A percentile compares a stretch with the other conserved stretches of the same genome.
These are phyloP conservation scores for Oidiodendron maius DNA, from an alignment of 495 filamentous ascomycete species.

Conservation along the genomic window DNA sequence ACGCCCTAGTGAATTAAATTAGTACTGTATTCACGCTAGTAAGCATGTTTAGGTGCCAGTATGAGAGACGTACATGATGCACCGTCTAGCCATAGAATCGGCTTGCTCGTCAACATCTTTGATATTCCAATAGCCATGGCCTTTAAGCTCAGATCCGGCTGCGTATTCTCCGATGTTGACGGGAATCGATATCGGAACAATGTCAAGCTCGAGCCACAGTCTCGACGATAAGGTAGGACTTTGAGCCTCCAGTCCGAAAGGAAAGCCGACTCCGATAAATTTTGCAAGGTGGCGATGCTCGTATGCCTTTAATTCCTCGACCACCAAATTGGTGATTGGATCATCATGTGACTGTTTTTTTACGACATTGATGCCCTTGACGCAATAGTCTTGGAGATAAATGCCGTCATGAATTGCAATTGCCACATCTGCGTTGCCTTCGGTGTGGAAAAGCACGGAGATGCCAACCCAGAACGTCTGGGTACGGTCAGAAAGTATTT, in stretches of 20 bases:
- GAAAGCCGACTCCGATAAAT: constrained; percentile 60
- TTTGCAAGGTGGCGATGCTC: constrained; percentile 59
- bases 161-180: constrained; percentile 30
- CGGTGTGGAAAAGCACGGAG: constrained; percentile 44
- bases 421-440: constrained; percentile 48
- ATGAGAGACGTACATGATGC: constrained; percentile 55
- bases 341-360: constrained; percentile 29
- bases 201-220: constrained; percentile 77
- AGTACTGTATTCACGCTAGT: constrained; percentile 20
- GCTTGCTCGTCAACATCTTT: constrained; percentile 75
- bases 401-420: constrained; percentile 72
- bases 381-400: constrained; percentile 71
- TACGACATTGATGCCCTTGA: constrained; percentile 44
- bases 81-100: constrained; percentile 80
- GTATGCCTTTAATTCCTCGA: constrained; percentile 47
- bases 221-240: constrained; percentile 60
- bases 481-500: too few relatives aligned
- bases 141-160: constrained; percentile 23
- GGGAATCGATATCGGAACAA: constrained; percentile 58
- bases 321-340: constrained; percentile 46
- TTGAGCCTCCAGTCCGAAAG: constrained; percentile 39
- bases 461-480: constrained; percentile 63
- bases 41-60: neutral
- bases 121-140: constrained; percentile 41
- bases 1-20: too few relatives aligned